Percentiles rank a stretch among this genome's conserved stretches.
phyloP scores from a whole-genome alignment of 2,329 filamentous ascomycete genomes.

The Hymenoscyphus repandus region DNA sequence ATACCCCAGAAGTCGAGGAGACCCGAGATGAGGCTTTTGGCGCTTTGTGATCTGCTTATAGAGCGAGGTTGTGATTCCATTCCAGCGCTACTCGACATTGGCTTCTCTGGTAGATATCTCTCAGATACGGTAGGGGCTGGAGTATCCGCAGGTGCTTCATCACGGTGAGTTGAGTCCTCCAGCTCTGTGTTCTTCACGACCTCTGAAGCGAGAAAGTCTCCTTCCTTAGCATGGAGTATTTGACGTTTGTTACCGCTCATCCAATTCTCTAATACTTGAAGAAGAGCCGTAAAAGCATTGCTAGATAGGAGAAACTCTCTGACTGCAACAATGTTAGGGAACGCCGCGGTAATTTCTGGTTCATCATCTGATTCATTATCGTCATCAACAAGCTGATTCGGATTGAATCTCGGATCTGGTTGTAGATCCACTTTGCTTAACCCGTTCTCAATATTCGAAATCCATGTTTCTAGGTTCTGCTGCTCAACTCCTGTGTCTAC shows the following conservation, averaged over 20 bases:
- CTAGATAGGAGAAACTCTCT: background rate
- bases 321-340: background rate
- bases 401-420: background rate
- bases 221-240: no score
- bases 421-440: background rate
- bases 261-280: background rate
- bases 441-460: background rate
- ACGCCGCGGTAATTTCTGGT: background rate
- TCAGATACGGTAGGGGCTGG: no score
- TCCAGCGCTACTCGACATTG: background rate
- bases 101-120: no score
- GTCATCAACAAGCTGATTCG: background rate
- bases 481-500: background rate
- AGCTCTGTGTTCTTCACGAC: no score
- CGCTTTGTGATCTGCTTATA: background rate
- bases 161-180: no score
- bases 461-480: background rate
- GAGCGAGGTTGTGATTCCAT: background rate
- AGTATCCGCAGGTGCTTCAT: no score
- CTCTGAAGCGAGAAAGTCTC: no score
- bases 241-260: background rate
- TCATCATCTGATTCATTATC: background rate
- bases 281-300: background rate
- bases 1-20: background rate
- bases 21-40: background rate